Base-by-base conservation (phyloP, 495 filamentous ascomycete genomes). In the Hypoxylon trugodes region DNA sequence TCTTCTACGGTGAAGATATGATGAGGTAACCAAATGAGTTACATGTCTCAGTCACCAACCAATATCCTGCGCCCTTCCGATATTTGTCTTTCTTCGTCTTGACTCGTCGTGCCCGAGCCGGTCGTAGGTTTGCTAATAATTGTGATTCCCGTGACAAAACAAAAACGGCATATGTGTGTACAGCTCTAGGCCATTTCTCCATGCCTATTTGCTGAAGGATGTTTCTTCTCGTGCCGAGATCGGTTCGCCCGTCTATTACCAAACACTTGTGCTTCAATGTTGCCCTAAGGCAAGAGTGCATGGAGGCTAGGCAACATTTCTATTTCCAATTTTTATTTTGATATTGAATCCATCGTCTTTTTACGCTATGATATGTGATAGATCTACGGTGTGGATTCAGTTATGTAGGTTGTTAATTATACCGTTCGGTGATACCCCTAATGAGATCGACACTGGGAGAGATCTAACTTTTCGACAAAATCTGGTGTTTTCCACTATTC, bases 141-240 rank as follows among this genome's bases (percentile, higher is more conserved):
- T 49, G 54, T 51, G 35, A 54, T 30, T n/a, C 33, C 6, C 37
- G 50, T 49, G 46, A 37, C 16, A 28, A 42, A 69, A 50, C 61
- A 32, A 63, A 52, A 74, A 82, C 74, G 95, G 95, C 95, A 98
- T 96, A 89, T 91, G 93, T 98, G 95, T 98, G 95, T 98, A 98
- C 95, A 97, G 92, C 92, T 85, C 82, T 85, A 84, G 84, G 84
- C 81, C 78, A 77, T 56, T n/a, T n/a, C 49, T 50, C 84, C 77
- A 89, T 93, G 90, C 86, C 84, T 86, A 82, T 77, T 72, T 87
- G 90, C 91, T 97, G 94, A 98, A 98, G 95, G 95, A 94, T 67
- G 13, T 89, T 78, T 88, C 82, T 82, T 81, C 81, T 88, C 92
- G 90, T 98, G 95, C 95, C 95, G 81, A 97, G 87, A 98, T 73